Conservation (phyloP, 1,139 yeast species). For the Diutina scorzettiae region DNA sequence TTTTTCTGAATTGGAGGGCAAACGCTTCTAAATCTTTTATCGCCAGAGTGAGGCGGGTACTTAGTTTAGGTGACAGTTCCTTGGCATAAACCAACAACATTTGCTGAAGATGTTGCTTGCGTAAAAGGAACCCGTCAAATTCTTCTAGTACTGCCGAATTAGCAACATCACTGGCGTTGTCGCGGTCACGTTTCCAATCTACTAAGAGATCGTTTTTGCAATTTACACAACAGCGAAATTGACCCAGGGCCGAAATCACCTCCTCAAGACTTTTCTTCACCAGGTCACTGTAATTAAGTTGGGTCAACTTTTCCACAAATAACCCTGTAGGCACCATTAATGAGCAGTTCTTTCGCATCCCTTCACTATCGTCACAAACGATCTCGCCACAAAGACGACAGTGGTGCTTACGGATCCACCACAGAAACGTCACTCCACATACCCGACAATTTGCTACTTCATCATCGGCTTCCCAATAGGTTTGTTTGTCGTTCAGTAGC, state of each 20-base stretch:
- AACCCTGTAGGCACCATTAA: constrained; percentile 50
- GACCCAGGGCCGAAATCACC: constrained; percentile 10
- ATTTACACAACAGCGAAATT: constrained; percentile 45
- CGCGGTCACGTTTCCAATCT: constrained; percentile 34
- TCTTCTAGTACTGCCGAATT: constrained; percentile 14
- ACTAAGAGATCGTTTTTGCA: constrained; percentile 57
- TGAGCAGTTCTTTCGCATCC: constrained; percentile 40
- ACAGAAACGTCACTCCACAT: constrained; percentile 47
- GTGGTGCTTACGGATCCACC: constrained; percentile 69
- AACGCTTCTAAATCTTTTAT: constrained; percentile 26
- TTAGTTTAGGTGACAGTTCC: constrained; percentile 13
- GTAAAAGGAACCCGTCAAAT: constrained; percentile 22
- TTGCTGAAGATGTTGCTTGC: constrained; percentile 22
- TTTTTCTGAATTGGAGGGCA: constrained; percentile 16
- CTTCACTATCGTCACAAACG: constrained; percentile 56
- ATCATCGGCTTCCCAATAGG: constrained; percentile 54
- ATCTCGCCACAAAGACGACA: constrained; percentile 76
- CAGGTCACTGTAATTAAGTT: constrained; percentile 23
- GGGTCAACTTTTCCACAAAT: constrained; percentile 30
- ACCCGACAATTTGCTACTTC: constrained; percentile 44
- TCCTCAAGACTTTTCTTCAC: constrained; percentile 14
- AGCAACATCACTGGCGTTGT: constrained; percentile 6
- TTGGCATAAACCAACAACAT: constrained; percentile 14
- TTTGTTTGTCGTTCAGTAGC: not conserved
- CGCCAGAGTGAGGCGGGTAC: constrained; percentile 18